These are phyloP conservation scores for Nicotiana otophora DNA, from an alignment of 257 asterid species.

Conservation along the genomic window DNA sequence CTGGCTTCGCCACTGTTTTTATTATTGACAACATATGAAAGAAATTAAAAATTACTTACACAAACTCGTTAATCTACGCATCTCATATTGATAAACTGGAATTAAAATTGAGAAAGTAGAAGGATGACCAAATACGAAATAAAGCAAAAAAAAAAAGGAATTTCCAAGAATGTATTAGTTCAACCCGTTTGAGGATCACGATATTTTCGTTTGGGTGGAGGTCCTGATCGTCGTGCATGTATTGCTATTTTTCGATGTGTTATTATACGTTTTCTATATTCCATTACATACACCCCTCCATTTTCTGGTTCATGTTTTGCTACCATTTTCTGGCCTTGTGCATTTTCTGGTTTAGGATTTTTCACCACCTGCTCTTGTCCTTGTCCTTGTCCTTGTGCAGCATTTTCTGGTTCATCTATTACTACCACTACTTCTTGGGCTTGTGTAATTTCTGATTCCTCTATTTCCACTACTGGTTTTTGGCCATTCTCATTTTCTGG, in stretches of 20 bases:
- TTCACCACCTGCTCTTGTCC: neutral
- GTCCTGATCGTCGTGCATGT: neutral
- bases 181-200: neutral
- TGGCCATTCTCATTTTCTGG: neutral
- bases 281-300: neutral
- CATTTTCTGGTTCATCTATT: neutral
- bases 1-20: too few species aligned
- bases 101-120: neutral
- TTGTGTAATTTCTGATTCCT: neutral
- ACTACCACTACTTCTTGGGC: neutral
- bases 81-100: neutral
- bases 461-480: neutral
- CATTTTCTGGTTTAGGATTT: neutral
- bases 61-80: neutral
- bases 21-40: too few species aligned
- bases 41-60: neutral
- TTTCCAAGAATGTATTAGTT: too few species aligned
- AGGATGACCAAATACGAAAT: too few species aligned
- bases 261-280: neutral
- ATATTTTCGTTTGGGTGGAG: too few species aligned
- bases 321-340: neutral
- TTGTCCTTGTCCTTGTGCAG: neutral
- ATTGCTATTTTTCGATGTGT: neutral
- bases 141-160: too few species aligned
- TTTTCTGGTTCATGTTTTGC: neutral